phyloP scores from a whole-genome alignment of 495 filamentous ascomycete genomes.

The Achaetomiella virescens region DNA sequence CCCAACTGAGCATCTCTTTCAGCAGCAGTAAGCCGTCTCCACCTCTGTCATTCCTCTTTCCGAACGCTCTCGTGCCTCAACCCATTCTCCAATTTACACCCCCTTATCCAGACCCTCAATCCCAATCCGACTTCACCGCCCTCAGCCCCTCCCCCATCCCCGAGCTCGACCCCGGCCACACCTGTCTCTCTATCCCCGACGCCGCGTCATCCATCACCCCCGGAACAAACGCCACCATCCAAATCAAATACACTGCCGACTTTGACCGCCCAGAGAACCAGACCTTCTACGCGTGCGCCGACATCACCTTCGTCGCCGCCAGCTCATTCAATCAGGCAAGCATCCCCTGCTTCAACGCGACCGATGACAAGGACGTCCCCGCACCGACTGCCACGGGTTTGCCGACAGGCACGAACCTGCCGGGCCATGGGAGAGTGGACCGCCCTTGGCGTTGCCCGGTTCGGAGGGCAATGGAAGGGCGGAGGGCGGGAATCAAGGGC shows the following conservation, averaged over 20 bases:
- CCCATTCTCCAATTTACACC: neutral
- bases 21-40: conserved; percentile 1
- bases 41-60: neutral
- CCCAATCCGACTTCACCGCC: conserved; percentile 23
- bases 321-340: conserved; percentile 27
- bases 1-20: conserved; percentile 16
- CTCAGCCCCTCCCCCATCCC: conserved; percentile 31
- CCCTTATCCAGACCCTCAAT: conserved; percentile 13
- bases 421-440: conserved; percentile 10
- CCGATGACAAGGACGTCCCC: conserved; percentile 19
- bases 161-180: conserved; percentile 41
- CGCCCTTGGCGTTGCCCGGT: conserved; percentile 7
- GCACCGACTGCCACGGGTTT: conserved; percentile 12
- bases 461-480: neutral
- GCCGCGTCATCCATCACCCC: conserved; percentile 23
- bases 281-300: conserved; percentile 48
- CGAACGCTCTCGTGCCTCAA: no score
- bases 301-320: conserved; percentile 40
- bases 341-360: conserved; percentile 47
- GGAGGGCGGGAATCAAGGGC: conserved; percentile 2
- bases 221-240: conserved; percentile 46
- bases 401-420: conserved; percentile 7
- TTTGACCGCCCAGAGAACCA: conserved; percentile 42
- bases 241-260: conserved; percentile 42
- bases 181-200: conserved; percentile 40